Conservation (phyloP, 2,329 filamentous ascomycete genomes). For the Phaeoacremonium minimum region DNA sequence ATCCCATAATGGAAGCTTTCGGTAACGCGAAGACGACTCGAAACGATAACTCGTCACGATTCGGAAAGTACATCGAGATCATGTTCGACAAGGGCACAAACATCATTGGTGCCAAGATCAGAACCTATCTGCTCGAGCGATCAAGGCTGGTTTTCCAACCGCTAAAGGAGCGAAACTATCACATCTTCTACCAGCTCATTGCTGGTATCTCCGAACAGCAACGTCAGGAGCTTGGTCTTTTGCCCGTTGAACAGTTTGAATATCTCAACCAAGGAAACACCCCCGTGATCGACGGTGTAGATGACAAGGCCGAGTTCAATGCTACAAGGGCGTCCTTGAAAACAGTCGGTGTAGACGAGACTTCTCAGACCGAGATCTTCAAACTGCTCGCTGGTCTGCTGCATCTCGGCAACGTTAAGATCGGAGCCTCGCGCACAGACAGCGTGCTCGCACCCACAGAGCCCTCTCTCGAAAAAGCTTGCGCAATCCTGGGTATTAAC, state of each 20-base stretch:
- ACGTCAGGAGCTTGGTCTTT: slow-evolving; percentile 71
- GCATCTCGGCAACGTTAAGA: slow-evolving; percentile 95
- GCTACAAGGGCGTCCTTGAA: slow-evolving; percentile 81
- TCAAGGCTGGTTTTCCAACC: slow-evolving; percentile 97
- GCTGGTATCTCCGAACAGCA: slow-evolving; percentile 85
- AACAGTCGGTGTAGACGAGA: slow-evolving; percentile 76
- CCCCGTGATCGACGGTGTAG: slow-evolving; percentile 86
- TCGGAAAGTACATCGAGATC: slow-evolving; percentile 99
- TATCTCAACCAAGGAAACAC: slow-evolving; percentile 95
- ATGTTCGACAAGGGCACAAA: slow-evolving; percentile 95
- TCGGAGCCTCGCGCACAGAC: slow-evolving; percentile 83
- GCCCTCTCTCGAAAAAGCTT: slow-evolving; percentile 76
- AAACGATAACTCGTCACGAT: slow-evolving; percentile 98
- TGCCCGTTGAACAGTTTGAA: slow-evolving; percentile 85
- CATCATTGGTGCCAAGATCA: slow-evolving; percentile 96
- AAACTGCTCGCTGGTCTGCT: slow-evolving; percentile 83
- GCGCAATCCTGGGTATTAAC: slow-evolving; percentile 82
- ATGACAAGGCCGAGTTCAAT: slow-evolving; percentile 90
- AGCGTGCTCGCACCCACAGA: slow-evolving; percentile 78
- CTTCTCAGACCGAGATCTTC: slow-evolving; percentile 82
- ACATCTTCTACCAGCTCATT: slow-evolving; percentile 97
- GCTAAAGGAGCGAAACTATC: slow-evolving; percentile 96
- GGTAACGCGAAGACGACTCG: slow-evolving; percentile 99
- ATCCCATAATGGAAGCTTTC: slow-evolving; percentile 99
- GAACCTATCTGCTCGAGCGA: slow-evolving; percentile 91